A percentile compares a stretch with the other conserved stretches of the same genome.
Conservation (phyloP, 1,284 basidiomycete species). For the Hymenochaete sp. region DNA sequence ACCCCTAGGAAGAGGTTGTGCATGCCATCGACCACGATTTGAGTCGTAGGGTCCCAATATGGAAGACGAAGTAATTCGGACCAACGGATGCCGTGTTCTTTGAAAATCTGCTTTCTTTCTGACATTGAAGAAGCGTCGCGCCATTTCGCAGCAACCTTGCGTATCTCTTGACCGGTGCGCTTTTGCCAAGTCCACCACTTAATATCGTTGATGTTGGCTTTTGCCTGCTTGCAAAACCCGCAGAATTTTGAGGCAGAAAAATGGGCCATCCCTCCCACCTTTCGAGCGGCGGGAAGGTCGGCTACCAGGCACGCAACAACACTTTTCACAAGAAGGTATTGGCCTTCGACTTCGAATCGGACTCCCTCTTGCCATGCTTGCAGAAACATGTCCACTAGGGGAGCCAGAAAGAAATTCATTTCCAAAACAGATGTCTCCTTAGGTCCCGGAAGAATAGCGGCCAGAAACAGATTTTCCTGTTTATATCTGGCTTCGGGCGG, state of each 20-base stretch:
- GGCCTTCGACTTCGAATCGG: slow-evolving; percentile 18
- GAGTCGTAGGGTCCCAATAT: slow-evolving; percentile 30
- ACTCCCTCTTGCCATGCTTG: slow-evolving; percentile 27
- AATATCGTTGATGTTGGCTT: slow-evolving; percentile 16
- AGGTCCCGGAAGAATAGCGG: slow-evolving; percentile 24
- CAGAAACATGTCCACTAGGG: slow-evolving; percentile 26
- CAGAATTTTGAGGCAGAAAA: slow-evolving; percentile 17
- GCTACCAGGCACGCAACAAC: background rate
- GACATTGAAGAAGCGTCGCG: slow-evolving; percentile 17
- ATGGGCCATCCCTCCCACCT: slow-evolving; percentile 21
- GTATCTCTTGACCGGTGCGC: slow-evolving; percentile 18
- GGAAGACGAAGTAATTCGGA: slow-evolving; percentile 30
- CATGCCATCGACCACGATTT: slow-evolving; percentile 30
- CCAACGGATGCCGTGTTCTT: slow-evolving; percentile 27
- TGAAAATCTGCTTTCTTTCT: slow-evolving; percentile 18
- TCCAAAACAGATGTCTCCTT: slow-evolving; percentile 21
- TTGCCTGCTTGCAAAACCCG: slow-evolving; percentile 15
- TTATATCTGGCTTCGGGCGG: slow-evolving; percentile 24
- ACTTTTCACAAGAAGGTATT: slow-evolving; percentile 17
- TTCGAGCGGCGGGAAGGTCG: slow-evolving; percentile 29
- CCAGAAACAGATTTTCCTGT: slow-evolving; percentile 24
- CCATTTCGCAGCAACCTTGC: slow-evolving; percentile 20
- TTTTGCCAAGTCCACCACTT: slow-evolving; percentile 9
- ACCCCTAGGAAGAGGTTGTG: slow-evolving; percentile 30
- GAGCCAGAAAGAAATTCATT: slow-evolving; percentile 26